Base-by-base conservation (phyloP, 225 moss, liverwort and hornwort species). In the Pleurozium schreberi region DNA sequence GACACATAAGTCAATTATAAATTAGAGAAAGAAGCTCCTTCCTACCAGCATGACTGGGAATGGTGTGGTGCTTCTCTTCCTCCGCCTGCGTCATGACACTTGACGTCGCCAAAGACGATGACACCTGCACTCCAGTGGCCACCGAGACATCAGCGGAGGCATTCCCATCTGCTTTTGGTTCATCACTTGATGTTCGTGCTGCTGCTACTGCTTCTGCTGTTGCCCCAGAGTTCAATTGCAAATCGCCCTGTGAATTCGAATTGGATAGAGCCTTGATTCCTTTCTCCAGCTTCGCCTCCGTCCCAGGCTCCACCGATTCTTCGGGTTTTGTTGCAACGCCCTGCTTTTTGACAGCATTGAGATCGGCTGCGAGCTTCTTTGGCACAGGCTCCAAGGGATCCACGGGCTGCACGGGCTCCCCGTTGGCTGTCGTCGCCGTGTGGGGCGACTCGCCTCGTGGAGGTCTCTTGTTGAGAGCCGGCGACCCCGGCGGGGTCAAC, bases 21-120 rank as follows among this genome's bases (percentile, higher is more conserved):
- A 70, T 57, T 57, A 26, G 55, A 75, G 55, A 60, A 25, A 78
- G 75, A 77, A 45, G 28, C 31, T 47, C 9, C 38, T 53, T 57
- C 90, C n/a, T 91, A 95, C 95, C 95, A 84, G 95, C 95, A 93
- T 95, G 95, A 88, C 95, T 95, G n/a, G 95, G 95, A 67, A 95
- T 91, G 26, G 95, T 95, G 63, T 95, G 95, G 42, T 87, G 88
- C 82, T 85, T 89, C 80, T 73, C 88, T 86, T 89, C 87, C 68
- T 87, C 92, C 42, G 90, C 92, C 64, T 59, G 83, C 53, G 85
- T 86, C 30, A 84, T 86, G 69, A 91, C 75, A 88, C 89, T 92
- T 57, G 94, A 89, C 82, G 89, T 87, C 57, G 84, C 93, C 89
- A 90, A 87, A 80, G 92, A 91, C 14, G 92, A 90, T 45, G 91